Percentiles rank a stretch among this genome's conserved stretches.
phyloP scores from a whole-genome alignment of 164 flowering plant genomes.

The Brasenia schreberi region DNA sequence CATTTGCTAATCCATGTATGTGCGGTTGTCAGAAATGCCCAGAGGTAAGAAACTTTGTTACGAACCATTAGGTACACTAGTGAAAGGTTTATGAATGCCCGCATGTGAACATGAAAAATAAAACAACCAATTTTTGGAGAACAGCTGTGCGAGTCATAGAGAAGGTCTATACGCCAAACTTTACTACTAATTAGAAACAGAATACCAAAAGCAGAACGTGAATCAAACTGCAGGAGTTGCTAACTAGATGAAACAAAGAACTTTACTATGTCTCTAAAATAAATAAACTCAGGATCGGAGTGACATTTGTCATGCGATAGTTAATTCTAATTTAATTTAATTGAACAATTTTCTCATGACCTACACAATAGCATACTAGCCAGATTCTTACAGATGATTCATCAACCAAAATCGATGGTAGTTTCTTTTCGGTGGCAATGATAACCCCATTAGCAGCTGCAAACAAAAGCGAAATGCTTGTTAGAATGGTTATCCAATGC shows the following conservation, averaged over 20 bases:
- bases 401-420: constrained; percentile 93
- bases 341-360: background rate
- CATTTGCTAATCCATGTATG: too few relatives aligned
- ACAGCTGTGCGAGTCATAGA: too few relatives aligned
- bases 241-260: background rate
- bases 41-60: too few relatives aligned
- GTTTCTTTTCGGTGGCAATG: constrained; percentile 95
- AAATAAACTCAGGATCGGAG: background rate
- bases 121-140: too few relatives aligned
- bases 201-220: background rate
- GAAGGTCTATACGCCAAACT: too few relatives aligned
- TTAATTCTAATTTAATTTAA: background rate
- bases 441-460: constrained; percentile 99
- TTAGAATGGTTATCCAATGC: background rate
- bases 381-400: constrained; percentile 70
- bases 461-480: background rate
- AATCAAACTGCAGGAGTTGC: background rate
- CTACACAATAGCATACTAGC: background rate
- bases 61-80: too few relatives aligned
- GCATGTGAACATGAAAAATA: too few relatives aligned
- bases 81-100: too few relatives aligned
- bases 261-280: background rate
- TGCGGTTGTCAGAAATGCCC: too few relatives aligned
- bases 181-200: too few relatives aligned
- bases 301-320: background rate